Evolutionary conservation across 2,329 filamentous ascomycete species (phyloP).

Genomic region (Stagonosporopsis rhizophila): DNA sequence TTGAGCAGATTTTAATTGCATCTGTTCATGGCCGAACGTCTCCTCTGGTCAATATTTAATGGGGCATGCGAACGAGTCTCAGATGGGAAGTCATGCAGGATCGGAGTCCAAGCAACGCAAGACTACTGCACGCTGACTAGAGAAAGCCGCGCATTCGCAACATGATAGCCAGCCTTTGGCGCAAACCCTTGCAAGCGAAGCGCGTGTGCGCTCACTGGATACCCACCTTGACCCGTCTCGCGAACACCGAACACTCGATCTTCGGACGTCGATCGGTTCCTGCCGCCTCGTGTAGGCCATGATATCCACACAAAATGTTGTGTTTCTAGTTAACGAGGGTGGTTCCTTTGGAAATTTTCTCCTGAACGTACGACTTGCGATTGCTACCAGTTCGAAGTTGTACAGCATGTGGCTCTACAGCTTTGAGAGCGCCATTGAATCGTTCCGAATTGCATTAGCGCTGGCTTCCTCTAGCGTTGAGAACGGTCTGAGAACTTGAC

Average conservation of each 20-base stretch:
- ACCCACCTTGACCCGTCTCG: slow-evolving; percentile 6
- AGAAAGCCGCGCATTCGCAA: slow-evolving; percentile 1
- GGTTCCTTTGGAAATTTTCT: no score
- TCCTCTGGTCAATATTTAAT: slow-evolving; percentile 1
- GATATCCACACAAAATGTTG: not conserved
- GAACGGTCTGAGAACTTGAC: slow-evolving; percentile 1
- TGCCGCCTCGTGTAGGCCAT: not conserved
- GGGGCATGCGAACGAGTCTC: slow-evolving; percentile 21
- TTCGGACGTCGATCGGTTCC: slow-evolving; percentile 4
- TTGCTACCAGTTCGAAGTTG: not conserved
- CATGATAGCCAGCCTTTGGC: not conserved
- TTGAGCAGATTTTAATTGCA: not conserved
- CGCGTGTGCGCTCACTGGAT: slow-evolving; percentile 4
- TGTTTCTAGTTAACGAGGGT: not conserved
- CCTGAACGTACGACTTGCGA: not conserved
- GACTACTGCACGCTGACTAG: not conserved
- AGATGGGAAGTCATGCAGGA: slow-evolving; percentile 10
- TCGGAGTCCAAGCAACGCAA: not conserved
- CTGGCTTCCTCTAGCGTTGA: slow-evolving; percentile 6
- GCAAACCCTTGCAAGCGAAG: slow-evolving; percentile 13
- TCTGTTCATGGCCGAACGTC: not conserved
- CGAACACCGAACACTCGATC: slow-evolving; percentile 12
- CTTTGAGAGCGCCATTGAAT: slow-evolving; percentile 3
- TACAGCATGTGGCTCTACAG: not conserved
- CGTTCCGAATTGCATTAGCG: slow-evolving; percentile 4